Percentiles rank a stretch among this genome's conserved stretches.
Evolutionary conservation across 2,329 filamentous ascomycete genomes (phyloP).

Genomic region (Juglanconis juglandina): DNA sequence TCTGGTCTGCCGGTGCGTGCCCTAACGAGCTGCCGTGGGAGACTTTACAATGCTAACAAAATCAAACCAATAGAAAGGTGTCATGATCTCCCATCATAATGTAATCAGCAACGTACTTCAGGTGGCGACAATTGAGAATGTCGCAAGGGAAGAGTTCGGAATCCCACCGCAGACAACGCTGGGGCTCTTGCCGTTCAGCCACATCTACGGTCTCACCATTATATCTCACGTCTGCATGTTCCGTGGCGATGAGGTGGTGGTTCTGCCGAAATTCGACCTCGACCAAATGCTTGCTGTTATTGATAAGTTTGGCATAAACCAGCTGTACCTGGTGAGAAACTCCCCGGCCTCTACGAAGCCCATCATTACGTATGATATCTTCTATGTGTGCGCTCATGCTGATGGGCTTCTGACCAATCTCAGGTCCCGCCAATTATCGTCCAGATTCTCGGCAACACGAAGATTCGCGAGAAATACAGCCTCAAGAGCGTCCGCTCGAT

Average conservation of each 20-base stretch:
- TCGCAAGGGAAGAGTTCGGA: background rate
- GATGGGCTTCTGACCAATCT: constrained; percentile 28
- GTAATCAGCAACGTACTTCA: constrained; percentile 24
- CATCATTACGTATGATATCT: background rate
- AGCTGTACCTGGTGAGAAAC: constrained; percentile 56
- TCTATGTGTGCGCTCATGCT: background rate
- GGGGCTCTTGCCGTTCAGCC: background rate
- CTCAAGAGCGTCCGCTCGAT: constrained; percentile 61
- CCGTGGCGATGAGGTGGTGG: constrained; percentile 69
- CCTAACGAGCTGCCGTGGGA: background rate
- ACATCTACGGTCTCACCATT: constrained; percentile 56
- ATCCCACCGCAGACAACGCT: background rate
- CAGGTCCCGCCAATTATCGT: constrained; percentile 74
- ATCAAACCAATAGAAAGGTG: constrained; percentile 49
- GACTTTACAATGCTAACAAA: background rate
- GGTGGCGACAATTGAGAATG: constrained; percentile 31
- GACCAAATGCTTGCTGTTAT: constrained; percentile 61
- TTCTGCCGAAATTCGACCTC: constrained; percentile 75
- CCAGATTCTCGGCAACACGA: constrained; percentile 62
- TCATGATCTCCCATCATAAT: constrained; percentile 4
- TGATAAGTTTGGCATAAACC: constrained; percentile 64
- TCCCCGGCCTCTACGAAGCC: constrained; percentile 22
- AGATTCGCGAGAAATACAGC: constrained; percentile 61
- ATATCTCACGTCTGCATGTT: constrained; percentile 64
- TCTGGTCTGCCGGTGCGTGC: constrained; percentile 62